A percentile compares a stretch with the other conserved stretches of the same genome.
Conservation (phyloP, 225 moss, liverwort and hornwort genomes). For the Antitrichia curtipendula region DNA sequence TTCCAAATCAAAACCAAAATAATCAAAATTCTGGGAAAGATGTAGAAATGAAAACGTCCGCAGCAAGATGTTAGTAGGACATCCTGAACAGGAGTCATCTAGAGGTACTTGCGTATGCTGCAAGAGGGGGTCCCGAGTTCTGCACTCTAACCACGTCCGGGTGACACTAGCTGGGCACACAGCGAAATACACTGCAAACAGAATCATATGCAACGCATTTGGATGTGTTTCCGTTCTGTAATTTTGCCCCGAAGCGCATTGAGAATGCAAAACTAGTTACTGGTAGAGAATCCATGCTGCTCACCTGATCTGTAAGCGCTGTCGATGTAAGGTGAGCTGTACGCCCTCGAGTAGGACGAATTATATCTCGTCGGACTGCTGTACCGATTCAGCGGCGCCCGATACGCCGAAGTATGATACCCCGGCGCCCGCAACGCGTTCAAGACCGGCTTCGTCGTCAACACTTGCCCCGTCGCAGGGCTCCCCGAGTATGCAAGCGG, state of each 20-base stretch:
- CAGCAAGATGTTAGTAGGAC: neutral
- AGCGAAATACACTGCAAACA: neutral
- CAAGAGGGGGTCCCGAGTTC: neutral
- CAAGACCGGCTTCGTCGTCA: neutral
- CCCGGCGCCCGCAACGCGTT: conserved; percentile 6
- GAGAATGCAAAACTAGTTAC: neutral
- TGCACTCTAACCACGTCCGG: neutral
- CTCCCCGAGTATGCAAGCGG: conserved; percentile 16
- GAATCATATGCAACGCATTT: no score
- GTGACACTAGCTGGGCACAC: neutral
- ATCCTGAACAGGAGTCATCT: neutral
- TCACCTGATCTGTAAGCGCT: conserved; percentile 18
- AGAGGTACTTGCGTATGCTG: neutral
- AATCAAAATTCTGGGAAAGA: no score
- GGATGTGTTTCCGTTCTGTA: neutral
- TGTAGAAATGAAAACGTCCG: neutral
- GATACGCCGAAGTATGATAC: conserved; percentile 7
- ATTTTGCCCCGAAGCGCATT: no score
- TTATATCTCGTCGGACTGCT: conserved; percentile 1
- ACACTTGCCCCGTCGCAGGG: neutral
- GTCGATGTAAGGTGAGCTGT: conserved; percentile 33
- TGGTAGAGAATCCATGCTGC: neutral
- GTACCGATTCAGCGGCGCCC: neutral
- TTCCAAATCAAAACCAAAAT: neutral
- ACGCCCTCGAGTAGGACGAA: conserved; percentile 7